A percentile compares a stretch with the other conserved stretches of the same genome.
Evolutionary conservation across 805 yeast species (phyloP).

Genomic region (Pichia kluyveri): DNA sequence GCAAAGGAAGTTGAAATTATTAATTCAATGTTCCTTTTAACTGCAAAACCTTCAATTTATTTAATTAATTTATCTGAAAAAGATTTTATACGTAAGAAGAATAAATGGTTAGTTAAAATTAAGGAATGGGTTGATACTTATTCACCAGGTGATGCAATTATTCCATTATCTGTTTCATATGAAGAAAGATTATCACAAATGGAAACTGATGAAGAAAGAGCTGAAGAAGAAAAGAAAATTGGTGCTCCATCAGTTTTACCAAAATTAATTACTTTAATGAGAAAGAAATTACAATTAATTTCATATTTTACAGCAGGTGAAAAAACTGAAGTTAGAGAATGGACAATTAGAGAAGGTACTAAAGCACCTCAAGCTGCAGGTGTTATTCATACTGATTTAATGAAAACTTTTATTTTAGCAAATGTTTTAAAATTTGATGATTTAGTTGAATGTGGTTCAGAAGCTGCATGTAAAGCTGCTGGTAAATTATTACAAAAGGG

Average conservation of each 20-base stretch:
- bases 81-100: constrained; percentile 49
- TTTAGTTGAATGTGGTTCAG: constrained; percentile 42
- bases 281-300: constrained; percentile 58
- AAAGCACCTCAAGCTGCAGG: constrained; percentile 89
- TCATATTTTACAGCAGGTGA: constrained; percentile 87
- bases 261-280: constrained; percentile 55
- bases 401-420: constrained; percentile 73
- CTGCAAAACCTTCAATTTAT: constrained; percentile 84
- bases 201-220: constrained; percentile 53
- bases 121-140: constrained; percentile 57
- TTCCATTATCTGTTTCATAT: constrained; percentile 85
- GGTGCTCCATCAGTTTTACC: constrained; percentile 47
- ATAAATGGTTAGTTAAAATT: constrained; percentile 43
- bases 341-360: constrained; percentile 73
- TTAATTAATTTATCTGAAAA: constrained; percentile 63
- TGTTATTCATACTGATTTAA: constrained; percentile 77
- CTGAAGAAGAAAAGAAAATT: constrained; percentile 26
- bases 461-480: constrained; percentile 39
- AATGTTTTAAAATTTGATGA: constrained; percentile 65
- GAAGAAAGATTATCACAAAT: constrained; percentile 88
- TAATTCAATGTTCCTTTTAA: constrained; percentile 63
- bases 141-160: constrained; percentile 71
- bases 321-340: constrained; percentile 68
- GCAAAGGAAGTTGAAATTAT: constrained; percentile 56
- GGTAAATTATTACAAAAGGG: constrained; percentile 64